phyloP scores from a whole-genome alignment of 306 rosid genomes.

The Mimosa pudica region DNA sequence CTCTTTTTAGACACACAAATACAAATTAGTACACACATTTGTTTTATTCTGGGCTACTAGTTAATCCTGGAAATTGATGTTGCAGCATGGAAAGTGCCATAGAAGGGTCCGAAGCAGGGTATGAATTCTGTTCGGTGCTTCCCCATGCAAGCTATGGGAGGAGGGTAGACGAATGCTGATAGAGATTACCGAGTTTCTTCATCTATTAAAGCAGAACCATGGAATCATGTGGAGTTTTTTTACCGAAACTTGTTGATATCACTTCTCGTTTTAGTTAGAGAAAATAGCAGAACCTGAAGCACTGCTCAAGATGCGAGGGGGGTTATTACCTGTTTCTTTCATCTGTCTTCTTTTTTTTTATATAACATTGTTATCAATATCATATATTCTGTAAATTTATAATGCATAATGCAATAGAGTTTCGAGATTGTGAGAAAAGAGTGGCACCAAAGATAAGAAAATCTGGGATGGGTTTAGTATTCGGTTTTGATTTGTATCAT shows the following conservation, averaged over 20 bases:
- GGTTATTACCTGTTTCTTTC: constrained; percentile 36
- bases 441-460: not conserved
- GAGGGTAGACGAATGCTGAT: not conserved
- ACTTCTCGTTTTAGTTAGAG: constrained; percentile 34
- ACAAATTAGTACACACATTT: not conserved
- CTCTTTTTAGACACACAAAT: not conserved
- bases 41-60: not conserved
- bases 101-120: constrained; percentile 39
- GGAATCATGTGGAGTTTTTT: constrained; percentile 39
- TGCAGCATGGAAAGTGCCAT: constrained; percentile 81
- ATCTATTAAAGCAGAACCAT: constrained; percentile 40
- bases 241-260: constrained; percentile 48
- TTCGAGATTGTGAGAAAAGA: constrained; percentile 4
- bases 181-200: constrained; percentile 37
- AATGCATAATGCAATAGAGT: not conserved
- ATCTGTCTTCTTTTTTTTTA: constrained; percentile 7
- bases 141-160: constrained; percentile 38
- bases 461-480: constrained; percentile 7
- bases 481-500: not conserved
- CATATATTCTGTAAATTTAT: constrained; percentile 38
- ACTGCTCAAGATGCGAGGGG: constrained; percentile 34
- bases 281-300: constrained; percentile 32
- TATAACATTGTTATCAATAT: not conserved
- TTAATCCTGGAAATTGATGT: constrained; percentile 8
- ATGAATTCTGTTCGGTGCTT: constrained; percentile 38